Evolutionary conservation across 2,329 filamentous ascomycete genomes (phyloP).

Genomic region (Rosellinia necatrix): DNA sequence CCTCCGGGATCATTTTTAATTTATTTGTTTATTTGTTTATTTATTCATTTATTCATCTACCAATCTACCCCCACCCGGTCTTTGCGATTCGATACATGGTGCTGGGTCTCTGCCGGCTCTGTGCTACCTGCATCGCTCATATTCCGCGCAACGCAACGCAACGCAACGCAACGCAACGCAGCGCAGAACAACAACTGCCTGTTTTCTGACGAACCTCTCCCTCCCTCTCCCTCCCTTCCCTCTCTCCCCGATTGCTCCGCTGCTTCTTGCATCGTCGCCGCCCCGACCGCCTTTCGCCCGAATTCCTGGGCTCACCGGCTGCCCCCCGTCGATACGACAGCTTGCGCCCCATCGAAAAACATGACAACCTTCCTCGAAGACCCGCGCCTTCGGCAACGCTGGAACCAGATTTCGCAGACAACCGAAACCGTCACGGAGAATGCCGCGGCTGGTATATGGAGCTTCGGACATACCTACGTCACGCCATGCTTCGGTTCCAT

Average conservation of each 20-base stretch:
- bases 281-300: not conserved
- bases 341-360: slow-evolving; percentile 15
- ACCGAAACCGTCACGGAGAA: slow-evolving; percentile 89
- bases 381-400: slow-evolving; percentile 87
- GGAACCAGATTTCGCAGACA: slow-evolving; percentile 91
- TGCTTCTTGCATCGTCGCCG: no score
- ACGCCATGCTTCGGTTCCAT: slow-evolving; percentile 77
- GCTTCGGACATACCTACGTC: slow-evolving; percentile 84
- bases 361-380: slow-evolving; percentile 71
- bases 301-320: slow-evolving; percentile 11
- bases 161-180: no score
- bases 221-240: not conserved
- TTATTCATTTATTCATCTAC: no score
- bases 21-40: not conserved
- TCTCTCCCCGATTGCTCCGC: not conserved
- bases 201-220: slow-evolving; percentile 17
- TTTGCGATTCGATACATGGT: slow-evolving; percentile 19
- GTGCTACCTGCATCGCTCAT: slow-evolving; percentile 21
- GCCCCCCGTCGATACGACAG: slow-evolving; percentile 8
- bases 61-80: no score
- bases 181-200: slow-evolving; percentile 7
- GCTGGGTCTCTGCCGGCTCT: slow-evolving; percentile 22
- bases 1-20: no score
- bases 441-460: slow-evolving; percentile 89
- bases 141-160: slow-evolving; percentile 26